A percentile compares a stretch with the other conserved stretches of the same genome.
These are phyloP conservation scores for Hyphodiscus hymeniophilus DNA, from an alignment of 495 filamentous ascomycete genomes.

Conservation along the genomic window DNA sequence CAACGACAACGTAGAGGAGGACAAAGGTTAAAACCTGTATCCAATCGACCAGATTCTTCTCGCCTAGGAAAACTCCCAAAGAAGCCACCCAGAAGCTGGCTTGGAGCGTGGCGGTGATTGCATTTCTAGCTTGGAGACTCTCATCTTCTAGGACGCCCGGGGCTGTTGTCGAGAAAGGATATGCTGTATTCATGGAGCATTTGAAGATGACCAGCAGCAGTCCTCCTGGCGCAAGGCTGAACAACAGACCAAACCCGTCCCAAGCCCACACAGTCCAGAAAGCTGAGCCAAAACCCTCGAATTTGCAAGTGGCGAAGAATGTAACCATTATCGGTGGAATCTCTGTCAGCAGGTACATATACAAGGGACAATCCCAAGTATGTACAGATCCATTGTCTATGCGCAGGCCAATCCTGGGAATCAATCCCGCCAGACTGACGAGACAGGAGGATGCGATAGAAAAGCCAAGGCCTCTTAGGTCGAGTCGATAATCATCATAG, in stretches of 20 bases:
- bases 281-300: slow-evolving; percentile 10
- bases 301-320: slow-evolving; percentile 9
- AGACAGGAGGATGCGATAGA: slow-evolving; percentile 3
- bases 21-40: slow-evolving; percentile 12
- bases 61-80: slow-evolving; percentile 9
- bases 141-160: slow-evolving; percentile 15
- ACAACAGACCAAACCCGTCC: slow-evolving; percentile 1
- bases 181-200: slow-evolving; percentile 9
- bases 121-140: neutral
- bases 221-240: slow-evolving; percentile 6
- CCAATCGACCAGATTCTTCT: slow-evolving; percentile 15
- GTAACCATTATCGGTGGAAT: slow-evolving; percentile 13
- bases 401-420: slow-evolving; percentile 14
- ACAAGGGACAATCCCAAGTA: slow-evolving; percentile 13
- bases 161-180: slow-evolving; percentile 11
- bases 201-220: slow-evolving; percentile 7
- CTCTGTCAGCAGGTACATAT: slow-evolving; percentile 12
- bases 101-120: slow-evolving; percentile 11
- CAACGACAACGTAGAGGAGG: slow-evolving; percentile 12
- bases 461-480: slow-evolving; percentile 5
- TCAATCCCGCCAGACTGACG: slow-evolving; percentile 9
- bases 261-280: slow-evolving; percentile 8
- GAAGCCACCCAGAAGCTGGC: slow-evolving; percentile 11
- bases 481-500: slow-evolving; percentile 12
- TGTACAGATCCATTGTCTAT: slow-evolving; percentile 7